phyloP scores from a whole-genome alignment of 2,329 filamentous ascomycete species.

The Sordariomycetes sp. region DNA sequence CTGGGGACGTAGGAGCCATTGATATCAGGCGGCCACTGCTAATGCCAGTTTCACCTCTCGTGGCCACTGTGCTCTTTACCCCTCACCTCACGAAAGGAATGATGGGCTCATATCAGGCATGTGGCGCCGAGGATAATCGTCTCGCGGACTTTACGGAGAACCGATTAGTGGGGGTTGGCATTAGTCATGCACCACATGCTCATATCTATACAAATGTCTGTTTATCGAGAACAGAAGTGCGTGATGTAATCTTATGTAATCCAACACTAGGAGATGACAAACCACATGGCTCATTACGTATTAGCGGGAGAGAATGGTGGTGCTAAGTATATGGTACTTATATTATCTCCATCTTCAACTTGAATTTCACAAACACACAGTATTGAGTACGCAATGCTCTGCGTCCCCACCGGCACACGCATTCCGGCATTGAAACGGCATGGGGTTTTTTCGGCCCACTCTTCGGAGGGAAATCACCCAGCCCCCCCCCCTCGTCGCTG shows the following conservation, averaged over 20 bases:
- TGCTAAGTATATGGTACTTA: neutral
- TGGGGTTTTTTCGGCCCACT: conserved; percentile 2
- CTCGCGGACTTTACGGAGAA: neutral
- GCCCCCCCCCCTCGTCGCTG: neutral
- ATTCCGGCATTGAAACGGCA: neutral
- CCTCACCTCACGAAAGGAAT: neutral
- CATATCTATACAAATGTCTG: neutral
- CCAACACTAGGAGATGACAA: neutral
- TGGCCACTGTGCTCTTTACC: no score
- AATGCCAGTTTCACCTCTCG: no score
- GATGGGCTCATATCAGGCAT: neutral
- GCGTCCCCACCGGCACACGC: neutral
- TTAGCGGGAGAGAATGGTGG: neutral
- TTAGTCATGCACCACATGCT: neutral
- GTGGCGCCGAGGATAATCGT: neutral
- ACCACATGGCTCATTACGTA: neutral
- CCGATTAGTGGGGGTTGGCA: neutral
- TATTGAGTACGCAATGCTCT: neutral
- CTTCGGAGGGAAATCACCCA: neutral
- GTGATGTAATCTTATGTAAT: neutral
- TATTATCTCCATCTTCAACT: neutral
- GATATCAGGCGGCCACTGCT: no score
- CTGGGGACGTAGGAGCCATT: no score
- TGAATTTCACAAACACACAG: neutral
- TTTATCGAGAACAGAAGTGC: neutral